Conservation (phyloP, 1,139 yeast genomes). For the Yamadazyma dushanensis region DNA sequence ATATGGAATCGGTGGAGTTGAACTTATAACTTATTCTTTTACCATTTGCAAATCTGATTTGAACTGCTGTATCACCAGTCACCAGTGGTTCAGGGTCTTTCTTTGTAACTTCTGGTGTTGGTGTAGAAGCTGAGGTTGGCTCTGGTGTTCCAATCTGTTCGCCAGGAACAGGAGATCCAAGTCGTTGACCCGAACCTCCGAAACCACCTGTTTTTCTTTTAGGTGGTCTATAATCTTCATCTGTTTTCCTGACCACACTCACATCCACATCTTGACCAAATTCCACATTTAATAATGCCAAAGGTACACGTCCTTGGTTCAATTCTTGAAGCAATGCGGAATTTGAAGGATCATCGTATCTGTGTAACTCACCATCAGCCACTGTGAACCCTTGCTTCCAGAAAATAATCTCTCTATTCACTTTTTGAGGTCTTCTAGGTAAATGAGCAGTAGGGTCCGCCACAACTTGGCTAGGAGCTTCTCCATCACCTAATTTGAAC, state of each 20-base stretch:
- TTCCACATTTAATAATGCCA: constrained; percentile 75
- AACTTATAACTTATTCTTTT: constrained; percentile 65
- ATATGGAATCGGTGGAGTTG: constrained; percentile 65
- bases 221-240: constrained; percentile 79
- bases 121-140: constrained; percentile 6
- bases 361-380: constrained; percentile 81
- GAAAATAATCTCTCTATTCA: constrained; percentile 76
- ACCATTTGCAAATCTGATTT: constrained; percentile 85
- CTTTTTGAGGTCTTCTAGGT: constrained; percentile 47
- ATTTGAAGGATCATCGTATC: constrained; percentile 91
- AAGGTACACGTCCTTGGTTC: constrained; percentile 92
- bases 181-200: constrained; percentile 78
- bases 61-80: constrained; percentile 73
- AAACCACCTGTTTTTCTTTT: constrained; percentile 70
- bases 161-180: constrained; percentile 89
- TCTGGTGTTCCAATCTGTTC: constrained; percentile 36
- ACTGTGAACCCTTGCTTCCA: constrained; percentile 97
- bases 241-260: constrained; percentile 74
- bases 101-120: constrained; percentile 4
- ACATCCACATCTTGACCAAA: constrained; percentile 97
- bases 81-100: constrained; percentile 7
- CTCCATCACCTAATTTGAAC: constrained; percentile 72
- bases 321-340: constrained; percentile 74
- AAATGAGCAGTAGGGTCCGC: constrained; percentile 29
- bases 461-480: constrained; percentile 41